Conservation (phyloP, 169 alveolate species). For the Plasmodium gonderi region DNA sequence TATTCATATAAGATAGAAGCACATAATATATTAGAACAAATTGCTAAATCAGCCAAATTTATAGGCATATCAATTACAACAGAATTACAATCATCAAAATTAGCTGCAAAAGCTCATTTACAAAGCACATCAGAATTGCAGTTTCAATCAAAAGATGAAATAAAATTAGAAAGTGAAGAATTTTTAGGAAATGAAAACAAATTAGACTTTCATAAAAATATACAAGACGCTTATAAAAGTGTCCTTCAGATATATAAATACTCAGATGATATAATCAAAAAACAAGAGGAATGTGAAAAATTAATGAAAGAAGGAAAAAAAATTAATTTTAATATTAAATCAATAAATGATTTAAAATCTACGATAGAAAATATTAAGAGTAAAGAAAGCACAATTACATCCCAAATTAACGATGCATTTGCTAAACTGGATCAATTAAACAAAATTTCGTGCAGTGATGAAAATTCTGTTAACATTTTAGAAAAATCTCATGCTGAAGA, state of each 20-base stretch:
- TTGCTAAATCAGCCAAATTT: constrained; percentile 10
- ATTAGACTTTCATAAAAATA: background rate
- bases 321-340: background rate
- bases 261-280: background rate
- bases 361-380: background rate
- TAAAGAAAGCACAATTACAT: background rate
- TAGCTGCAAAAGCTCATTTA: background rate
- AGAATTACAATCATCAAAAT: background rate
- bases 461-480: background rate
- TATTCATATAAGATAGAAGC: constrained; percentile 3
- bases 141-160: background rate
- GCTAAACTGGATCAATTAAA: background rate
- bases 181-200: background rate
- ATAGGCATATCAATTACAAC: background rate
- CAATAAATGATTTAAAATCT: background rate
- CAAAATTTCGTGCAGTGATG: background rate
- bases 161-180: background rate
- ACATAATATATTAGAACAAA: background rate
- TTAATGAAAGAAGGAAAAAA: background rate
- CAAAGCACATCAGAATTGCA: background rate
- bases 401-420: background rate
- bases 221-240: background rate
- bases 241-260: constrained; percentile 9
- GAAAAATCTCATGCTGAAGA: background rate
- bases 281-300: background rate